Base-by-base conservation (phyloP, 768 basidiomycete genomes). In the Plicaturopsis crispa region DNA sequence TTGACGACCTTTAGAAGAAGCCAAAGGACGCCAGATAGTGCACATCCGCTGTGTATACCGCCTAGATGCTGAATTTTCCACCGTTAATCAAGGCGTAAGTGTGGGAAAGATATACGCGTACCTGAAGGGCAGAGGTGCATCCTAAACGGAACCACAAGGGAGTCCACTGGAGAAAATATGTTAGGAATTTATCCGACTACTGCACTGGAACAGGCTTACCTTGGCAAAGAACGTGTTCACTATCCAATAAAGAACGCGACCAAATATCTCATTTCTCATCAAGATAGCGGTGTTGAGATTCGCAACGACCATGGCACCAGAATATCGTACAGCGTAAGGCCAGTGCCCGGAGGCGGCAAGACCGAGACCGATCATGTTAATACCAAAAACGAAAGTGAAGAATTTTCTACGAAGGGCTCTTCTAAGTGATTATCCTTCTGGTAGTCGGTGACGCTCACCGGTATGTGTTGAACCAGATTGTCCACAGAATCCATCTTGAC, bases 191-290 rank as follows among this genome's bases (percentile, higher is more conserved):
- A 19, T 32, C 6, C 13, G 19, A 30, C 37, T 30, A 39, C 26
- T n/a, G 36, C 13, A 31, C 19, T 18, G 24, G 30, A 24, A 26
- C 4, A 18, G 18, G 43, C 56, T 8, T 46, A 76, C 80, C 70
- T 84, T 88, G n/a, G 83, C 81, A 45, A 90, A 87, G 20, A 71
- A 57, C 0, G 75, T 83, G 53, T 85, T 89, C 44, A 84, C 70
- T 16, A 79, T 48, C 33, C 78, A 57, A 53, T 88, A 90, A 11
- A 90, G 51, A 24, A 77, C 56, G n/a, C 87, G 80, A 7, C 84
- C 83, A 45, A 89, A 89, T 2, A 87, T 63, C 47, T 90, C 87
- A 49, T 90, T 90, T 16, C 87, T 71, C 67, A 85, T 75, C 16
- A 90, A 67, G 40, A 89, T 77, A 4, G 84, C 75, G 18, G 73